A percentile compares a stretch with the other conserved stretches of the same genome.
Evolutionary conservation across 345 rosid species (phyloP).

Genomic region (Kandelia obovata): DNA sequence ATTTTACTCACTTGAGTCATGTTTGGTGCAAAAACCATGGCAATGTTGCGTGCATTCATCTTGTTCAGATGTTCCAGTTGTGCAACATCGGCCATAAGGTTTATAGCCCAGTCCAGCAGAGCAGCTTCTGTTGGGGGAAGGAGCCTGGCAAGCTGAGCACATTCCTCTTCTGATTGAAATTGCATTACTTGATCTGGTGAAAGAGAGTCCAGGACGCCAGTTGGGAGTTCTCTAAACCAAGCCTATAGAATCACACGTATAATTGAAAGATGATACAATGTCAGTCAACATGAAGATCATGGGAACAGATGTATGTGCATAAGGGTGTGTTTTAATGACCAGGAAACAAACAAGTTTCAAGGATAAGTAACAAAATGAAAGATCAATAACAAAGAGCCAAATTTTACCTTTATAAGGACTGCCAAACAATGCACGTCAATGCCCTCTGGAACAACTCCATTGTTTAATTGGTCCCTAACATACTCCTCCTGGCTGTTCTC

Average conservation of each 20-base stretch:
- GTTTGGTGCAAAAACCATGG: constrained; percentile 98
- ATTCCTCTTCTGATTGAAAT: constrained; percentile 84
- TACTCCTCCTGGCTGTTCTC: constrained; percentile 89
- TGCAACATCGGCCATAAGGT: constrained; percentile 96
- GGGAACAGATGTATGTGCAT: not conserved
- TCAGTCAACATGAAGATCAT: not conserved
- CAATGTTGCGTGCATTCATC: constrained; percentile 96
- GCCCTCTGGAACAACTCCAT: constrained; percentile 68
- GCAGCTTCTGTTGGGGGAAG: constrained; percentile 94
- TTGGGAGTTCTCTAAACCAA: constrained; percentile 99
- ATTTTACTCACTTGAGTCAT: constrained; percentile 81
- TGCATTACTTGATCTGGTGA: constrained; percentile 86
- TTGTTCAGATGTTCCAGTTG: constrained; percentile 79
- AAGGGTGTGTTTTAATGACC: not conserved
- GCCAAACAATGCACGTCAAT: constrained; percentile 94
- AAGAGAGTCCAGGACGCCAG: constrained; percentile 81
- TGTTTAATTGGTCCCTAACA: constrained; percentile 79
- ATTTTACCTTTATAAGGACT: constrained; percentile 82
- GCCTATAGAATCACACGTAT: constrained; percentile 45
- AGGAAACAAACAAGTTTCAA: not conserved
- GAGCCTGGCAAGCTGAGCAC: constrained; percentile 63
- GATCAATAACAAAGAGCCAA: not conserved
- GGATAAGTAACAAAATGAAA: not conserved
- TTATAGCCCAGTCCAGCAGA: constrained; percentile 82
- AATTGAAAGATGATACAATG: not conserved